These are phyloP conservation scores for Candida fluviatilis DNA, from an alignment of 805 yeast genomes.

Conservation along the genomic window DNA sequence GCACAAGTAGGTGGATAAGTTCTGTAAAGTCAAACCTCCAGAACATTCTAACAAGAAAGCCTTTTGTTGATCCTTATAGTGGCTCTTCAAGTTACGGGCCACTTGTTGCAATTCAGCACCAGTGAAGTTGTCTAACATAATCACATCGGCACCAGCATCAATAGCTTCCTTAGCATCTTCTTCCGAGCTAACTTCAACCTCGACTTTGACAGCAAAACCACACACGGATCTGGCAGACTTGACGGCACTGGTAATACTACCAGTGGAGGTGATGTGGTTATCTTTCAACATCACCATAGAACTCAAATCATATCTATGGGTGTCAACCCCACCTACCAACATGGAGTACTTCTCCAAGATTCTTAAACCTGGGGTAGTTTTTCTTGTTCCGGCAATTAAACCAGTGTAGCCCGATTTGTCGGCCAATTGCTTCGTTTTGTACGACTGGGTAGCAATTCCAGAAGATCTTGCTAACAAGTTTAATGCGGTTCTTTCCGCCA, in stretches of 20 bases:
- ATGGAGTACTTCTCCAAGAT: conserved; percentile 86
- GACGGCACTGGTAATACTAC: conserved; percentile 86
- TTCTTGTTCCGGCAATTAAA: conserved; percentile 90
- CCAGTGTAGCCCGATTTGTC: conserved; percentile 70
- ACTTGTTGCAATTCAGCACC: conserved; percentile 62
- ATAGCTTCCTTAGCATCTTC: conserved; percentile 90
- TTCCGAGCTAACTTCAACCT: conserved; percentile 86
- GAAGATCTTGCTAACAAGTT: conserved; percentile 79
- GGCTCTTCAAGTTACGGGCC: conserved; percentile 56
- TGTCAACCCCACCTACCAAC: conserved; percentile 93
- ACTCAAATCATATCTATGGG: conserved; percentile 87
- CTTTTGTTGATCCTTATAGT: conserved; percentile 46
- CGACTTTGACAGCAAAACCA: conserved; percentile 87
- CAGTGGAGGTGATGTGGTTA: conserved; percentile 89
- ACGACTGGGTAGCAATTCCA: conserved; percentile 81
- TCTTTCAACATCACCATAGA: conserved; percentile 96
- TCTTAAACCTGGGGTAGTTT: conserved; percentile 95
- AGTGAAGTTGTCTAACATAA: conserved; percentile 87
- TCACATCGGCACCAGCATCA: conserved; percentile 90
- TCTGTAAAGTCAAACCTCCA: conserved; percentile 79
- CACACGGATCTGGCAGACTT: conserved; percentile 69
- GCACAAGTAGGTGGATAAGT: conserved; percentile 61
- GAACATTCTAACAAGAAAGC: conserved; percentile 79
- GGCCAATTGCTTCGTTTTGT: conserved; percentile 55
- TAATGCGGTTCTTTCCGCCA: conserved; percentile 84